phyloP scores from a whole-genome alignment of 2,329 filamentous ascomycete genomes.

The Xylariaceae sp. region DNA sequence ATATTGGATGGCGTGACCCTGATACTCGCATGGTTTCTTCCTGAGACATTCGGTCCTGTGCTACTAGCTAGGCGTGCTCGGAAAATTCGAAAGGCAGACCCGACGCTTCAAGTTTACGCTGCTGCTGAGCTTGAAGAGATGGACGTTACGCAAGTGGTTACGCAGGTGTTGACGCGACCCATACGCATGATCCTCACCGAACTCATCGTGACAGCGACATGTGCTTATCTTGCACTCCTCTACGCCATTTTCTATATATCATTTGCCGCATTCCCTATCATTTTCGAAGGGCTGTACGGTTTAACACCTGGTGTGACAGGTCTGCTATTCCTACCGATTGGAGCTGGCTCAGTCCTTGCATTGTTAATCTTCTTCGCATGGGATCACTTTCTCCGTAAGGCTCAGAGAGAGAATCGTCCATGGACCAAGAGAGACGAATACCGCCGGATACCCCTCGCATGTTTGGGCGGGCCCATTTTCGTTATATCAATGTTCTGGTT shows the following conservation, averaged over 20 bases:
- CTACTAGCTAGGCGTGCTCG: conserved; percentile 55
- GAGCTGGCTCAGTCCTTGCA: conserved; percentile 56
- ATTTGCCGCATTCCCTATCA: conserved; percentile 70
- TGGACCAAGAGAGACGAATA: conserved; percentile 65
- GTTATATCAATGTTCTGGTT: conserved; percentile 57
- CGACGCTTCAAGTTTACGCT: conserved; percentile 49
- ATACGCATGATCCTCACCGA: conserved; percentile 69
- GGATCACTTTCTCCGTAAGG: conserved; percentile 55
- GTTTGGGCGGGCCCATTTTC: conserved; percentile 63
- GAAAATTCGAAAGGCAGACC: conserved; percentile 53
- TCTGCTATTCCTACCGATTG: conserved; percentile 66
- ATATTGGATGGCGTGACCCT: conserved; percentile 63
- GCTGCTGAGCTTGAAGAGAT: conserved; percentile 60
- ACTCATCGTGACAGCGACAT: conserved; percentile 67
- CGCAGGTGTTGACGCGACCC: conserved; percentile 67
- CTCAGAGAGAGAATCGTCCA: conserved; percentile 42
- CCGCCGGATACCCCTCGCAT: conserved; percentile 67
- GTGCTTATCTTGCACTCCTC: conserved; percentile 65
- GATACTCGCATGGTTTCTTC: conserved; percentile 55
- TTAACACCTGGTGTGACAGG: conserved; percentile 63
- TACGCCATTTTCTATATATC: conserved; percentile 68
- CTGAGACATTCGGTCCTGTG: conserved; percentile 59
- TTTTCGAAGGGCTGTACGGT: conserved; percentile 61
- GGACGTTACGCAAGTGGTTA: conserved; percentile 55
- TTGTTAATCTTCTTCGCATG: conserved; percentile 61